phyloP scores from a whole-genome alignment of 768 basidiomycete species.

The Collybia nuda region DNA sequence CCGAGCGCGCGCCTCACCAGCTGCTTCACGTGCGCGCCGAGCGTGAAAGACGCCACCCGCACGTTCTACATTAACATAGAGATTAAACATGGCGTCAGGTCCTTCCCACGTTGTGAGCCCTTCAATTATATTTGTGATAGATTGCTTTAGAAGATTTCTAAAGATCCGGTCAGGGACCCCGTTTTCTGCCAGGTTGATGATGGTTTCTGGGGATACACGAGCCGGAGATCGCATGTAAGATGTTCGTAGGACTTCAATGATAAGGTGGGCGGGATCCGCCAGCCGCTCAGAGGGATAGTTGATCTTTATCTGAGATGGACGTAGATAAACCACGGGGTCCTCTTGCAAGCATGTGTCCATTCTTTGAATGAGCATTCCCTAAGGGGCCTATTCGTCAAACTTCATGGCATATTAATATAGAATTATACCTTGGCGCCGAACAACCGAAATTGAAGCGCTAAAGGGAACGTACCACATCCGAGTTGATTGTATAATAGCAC shows the following conservation, averaged over 20 bases:
- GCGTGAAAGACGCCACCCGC: slow-evolving; percentile 34
- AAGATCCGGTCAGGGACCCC: slow-evolving; percentile 49
- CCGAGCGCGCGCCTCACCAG: slow-evolving; percentile 40
- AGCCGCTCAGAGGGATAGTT: slow-evolving; percentile 28
- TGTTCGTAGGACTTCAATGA: slow-evolving; percentile 52
- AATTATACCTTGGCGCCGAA: slow-evolving; percentile 43
- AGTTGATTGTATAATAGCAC: slow-evolving; percentile 30
- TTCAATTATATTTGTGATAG: slow-evolving; percentile 32
- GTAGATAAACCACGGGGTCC: slow-evolving; percentile 24
- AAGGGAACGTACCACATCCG: slow-evolving; percentile 37
- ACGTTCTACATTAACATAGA: slow-evolving; percentile 40
- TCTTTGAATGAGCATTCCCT: slow-evolving; percentile 33
- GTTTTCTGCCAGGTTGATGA: slow-evolving; percentile 67
- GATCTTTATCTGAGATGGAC: slow-evolving; percentile 49
- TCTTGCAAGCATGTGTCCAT: slow-evolving; percentile 17
- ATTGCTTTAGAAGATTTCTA: slow-evolving; percentile 31
- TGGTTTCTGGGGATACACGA: slow-evolving; percentile 53
- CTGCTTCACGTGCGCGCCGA: slow-evolving; percentile 29
- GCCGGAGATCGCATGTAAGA: slow-evolving; percentile 47
- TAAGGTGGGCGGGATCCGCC: slow-evolving; percentile 41
- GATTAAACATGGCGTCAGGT: slow-evolving; percentile 33
- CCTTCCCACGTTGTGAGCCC: slow-evolving; percentile 47
- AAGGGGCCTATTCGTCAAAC: not conserved
- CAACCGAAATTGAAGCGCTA: slow-evolving; percentile 51
- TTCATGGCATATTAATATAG: not conserved